Evolutionary conservation across 192 early-diverging fungal species (phyloP), one percentile per base, ranked within the genome.

Genomic region (Radiomyces spectabilis): DNA sequence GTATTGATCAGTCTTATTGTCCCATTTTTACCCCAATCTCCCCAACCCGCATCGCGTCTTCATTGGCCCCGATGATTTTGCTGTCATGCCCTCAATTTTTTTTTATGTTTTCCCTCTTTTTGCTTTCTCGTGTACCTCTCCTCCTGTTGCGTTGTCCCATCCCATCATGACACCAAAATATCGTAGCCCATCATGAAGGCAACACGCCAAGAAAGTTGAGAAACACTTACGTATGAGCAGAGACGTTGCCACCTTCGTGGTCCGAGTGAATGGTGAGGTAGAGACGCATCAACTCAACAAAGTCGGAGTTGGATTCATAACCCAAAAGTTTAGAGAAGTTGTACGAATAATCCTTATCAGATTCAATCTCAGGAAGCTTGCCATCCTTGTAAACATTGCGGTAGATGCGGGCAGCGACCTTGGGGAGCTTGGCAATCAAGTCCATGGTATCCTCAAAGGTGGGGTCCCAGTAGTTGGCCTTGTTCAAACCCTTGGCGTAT

Each of bases 211-310:
- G n/a, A n/a, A n/a, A n/a, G n/a, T n/a, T 26, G 45, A 27, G 15
- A n/a, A n/a, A n/a, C n/a, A 55, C 61, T 63, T 63, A 63, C 67
- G 96, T 89, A 81, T 99, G 96, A 47, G 96, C 96, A 60, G 89
- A 92, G 76, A 96, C 96, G 74, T 99, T 99, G 68, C 96, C 96
- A 69, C 96, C 96, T 81, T 99, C 96, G 85, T 99, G 96, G 79
- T 99, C 96, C 59, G 94, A 95, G 88, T 99, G 96, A 75, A 99
- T 97, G 69, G 91, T 93, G 66, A 99, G 77, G 85, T 99, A 99
- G 62, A 99, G 79, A 56, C 96, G 91, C 88, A 99, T 93, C 65
- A 99, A 86, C 68, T 99, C 96, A 43, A 92, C 78, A 76, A 99
- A 99, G 51, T 86, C 79, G 71, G 83, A 77, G 76, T 84, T 89